Conservation (phyloP, 805 yeast species). For the Candida incommunis region DNA sequence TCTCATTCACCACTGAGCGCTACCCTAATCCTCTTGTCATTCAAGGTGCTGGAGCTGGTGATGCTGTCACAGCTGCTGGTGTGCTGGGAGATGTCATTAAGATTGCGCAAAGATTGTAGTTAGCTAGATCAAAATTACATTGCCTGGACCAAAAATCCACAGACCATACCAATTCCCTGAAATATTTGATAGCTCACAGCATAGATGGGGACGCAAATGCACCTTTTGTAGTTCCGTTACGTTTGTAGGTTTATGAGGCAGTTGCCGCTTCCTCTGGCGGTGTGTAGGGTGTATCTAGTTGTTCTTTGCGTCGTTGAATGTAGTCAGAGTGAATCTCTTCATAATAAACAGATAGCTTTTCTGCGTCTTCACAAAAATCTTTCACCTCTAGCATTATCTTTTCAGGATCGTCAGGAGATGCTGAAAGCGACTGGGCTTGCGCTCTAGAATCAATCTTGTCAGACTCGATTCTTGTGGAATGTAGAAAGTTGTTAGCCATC, state of each 20-base stretch:
- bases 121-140: not conserved
- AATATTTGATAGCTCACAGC: too few species aligned
- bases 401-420: slow-evolving; percentile 7
- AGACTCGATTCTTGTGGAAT: slow-evolving; percentile 54
- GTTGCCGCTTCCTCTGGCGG: too few species aligned
- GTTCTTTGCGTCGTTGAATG: not conserved
- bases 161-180: not conserved
- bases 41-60: slow-evolving; percentile 95
- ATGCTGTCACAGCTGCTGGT: slow-evolving; percentile 70
- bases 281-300: too few species aligned
- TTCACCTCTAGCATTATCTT: slow-evolving; percentile 4
- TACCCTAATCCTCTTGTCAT: slow-evolving; percentile 85
- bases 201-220: too few species aligned
- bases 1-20: slow-evolving; percentile 82
- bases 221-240: too few species aligned
- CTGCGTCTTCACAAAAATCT: slow-evolving; percentile 3
- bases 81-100: slow-evolving; percentile 88
- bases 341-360: not conserved
- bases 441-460: not conserved
- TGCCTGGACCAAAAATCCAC: not conserved
- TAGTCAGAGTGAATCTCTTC: not conserved
- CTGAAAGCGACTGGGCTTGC: not conserved
- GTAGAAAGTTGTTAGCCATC: slow-evolving; percentile 74
- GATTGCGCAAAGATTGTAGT: slow-evolving; percentile 64
- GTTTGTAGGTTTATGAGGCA: too few species aligned